These are phyloP conservation scores for Cyberlindnera mississippiensis DNA, from an alignment of 805 yeast genomes.

Conservation along the genomic window DNA sequence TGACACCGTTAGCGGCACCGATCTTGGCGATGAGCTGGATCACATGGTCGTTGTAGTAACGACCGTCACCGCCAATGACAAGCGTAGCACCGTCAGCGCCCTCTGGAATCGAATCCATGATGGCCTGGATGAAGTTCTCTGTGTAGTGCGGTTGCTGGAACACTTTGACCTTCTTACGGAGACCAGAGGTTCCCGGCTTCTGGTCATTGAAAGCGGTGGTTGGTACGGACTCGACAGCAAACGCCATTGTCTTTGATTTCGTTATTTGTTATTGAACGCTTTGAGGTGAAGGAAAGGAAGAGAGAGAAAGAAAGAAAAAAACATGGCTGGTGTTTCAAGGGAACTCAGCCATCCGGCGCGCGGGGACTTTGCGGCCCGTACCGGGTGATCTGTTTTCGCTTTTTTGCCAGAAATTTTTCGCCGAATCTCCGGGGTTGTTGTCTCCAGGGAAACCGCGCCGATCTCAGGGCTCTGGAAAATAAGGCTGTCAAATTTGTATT, in stretches of 20 bases:
- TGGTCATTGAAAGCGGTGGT: slow-evolving; percentile 85
- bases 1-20: slow-evolving; percentile 89
- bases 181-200: slow-evolving; percentile 97
- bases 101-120: slow-evolving; percentile 84
- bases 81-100: slow-evolving; percentile 70
- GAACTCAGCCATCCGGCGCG: too few species aligned
- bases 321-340: too few species aligned
- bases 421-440: too few species aligned
- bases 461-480: slow-evolving; percentile 9
- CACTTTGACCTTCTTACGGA: slow-evolving; percentile 84
- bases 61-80: slow-evolving; percentile 96
- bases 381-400: too few species aligned
- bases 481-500: too few species aligned
- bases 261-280: too few species aligned
- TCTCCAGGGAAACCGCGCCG: too few species aligned
- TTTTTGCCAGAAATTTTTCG: too few species aligned
- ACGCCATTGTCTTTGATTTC: slow-evolving; percentile 3
- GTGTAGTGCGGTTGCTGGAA: slow-evolving; percentile 78
- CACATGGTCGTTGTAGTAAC: slow-evolving; percentile 81
- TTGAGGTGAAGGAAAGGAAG: too few species aligned
- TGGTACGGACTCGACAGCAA: slow-evolving; percentile 24
- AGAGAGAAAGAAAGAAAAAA: too few species aligned
- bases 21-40: slow-evolving; percentile 78
- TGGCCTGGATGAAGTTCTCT: slow-evolving; percentile 90
- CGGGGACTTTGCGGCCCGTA: too few species aligned